A percentile compares a stretch with the other conserved stretches of the same genome.
Conservation (phyloP, 495 filamentous ascomycete species). For the Clohesyomyces aquaticus region DNA sequence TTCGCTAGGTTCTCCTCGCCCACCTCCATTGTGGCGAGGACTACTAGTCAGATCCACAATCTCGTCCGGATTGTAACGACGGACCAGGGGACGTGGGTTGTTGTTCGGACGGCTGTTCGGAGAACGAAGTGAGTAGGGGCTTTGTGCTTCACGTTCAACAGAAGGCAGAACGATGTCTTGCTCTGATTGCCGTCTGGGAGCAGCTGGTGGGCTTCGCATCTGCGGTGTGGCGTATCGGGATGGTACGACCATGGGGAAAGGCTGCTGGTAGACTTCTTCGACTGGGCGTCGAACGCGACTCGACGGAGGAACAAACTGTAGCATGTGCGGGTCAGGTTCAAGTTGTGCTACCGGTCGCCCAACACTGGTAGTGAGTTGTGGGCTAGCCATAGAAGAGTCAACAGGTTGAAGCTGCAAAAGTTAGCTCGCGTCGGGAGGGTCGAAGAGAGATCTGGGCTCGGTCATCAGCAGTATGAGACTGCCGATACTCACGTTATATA, state of each 20-base stretch:
- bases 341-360: neutral
- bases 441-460: neutral
- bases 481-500: constrained; percentile 21
- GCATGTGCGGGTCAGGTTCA: neutral
- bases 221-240: neutral
- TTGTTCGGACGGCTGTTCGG: neutral
- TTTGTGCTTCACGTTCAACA: constrained; percentile 33
- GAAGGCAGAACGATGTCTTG: constrained; percentile 32
- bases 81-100: neutral
- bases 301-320: constrained; percentile 1
- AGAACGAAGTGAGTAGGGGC: neutral
- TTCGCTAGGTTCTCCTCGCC: neutral
- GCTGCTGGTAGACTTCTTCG: constrained; percentile 5
- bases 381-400: neutral
- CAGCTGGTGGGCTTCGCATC: neutral
- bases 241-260: neutral
- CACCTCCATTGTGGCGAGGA: neutral
- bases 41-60: neutral
- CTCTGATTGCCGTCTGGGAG: constrained; percentile 15
- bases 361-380: neutral
- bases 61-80: neutral
- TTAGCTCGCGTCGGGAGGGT: constrained; percentile 13
- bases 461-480: constrained; percentile 3
- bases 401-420: constrained; percentile 22
- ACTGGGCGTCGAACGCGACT: neutral